Conservation (phyloP, 331 rosid genomes). For the Pyracantha coccinea region DNA sequence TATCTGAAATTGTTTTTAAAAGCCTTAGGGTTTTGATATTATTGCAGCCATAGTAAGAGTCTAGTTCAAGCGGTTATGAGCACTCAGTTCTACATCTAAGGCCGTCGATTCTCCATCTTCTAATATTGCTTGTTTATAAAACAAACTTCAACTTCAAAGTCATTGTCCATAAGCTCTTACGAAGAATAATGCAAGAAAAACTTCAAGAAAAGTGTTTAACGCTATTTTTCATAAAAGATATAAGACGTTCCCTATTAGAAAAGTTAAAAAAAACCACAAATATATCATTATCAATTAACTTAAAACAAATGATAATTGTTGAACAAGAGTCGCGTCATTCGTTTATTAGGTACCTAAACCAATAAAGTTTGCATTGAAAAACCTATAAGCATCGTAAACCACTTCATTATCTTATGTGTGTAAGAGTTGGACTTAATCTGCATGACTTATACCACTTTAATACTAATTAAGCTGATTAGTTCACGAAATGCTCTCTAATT, state of each 20-base stretch:
- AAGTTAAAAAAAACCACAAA: not conserved
- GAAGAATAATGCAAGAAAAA: not conserved
- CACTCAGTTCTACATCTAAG: not conserved
- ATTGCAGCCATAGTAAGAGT: not conserved
- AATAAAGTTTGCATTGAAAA: conserved; percentile 21
- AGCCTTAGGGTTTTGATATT: not conserved
- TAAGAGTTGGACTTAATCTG: not conserved
- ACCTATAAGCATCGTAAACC: not conserved
- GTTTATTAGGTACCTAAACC: conserved; percentile 20
- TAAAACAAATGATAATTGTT: not conserved
- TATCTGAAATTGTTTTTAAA: not conserved
- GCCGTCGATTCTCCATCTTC: not conserved
- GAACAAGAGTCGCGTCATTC: conserved; percentile 7
- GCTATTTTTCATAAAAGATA: not conserved
- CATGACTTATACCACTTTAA: not conserved
- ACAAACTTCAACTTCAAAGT: no score
- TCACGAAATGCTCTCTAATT: not conserved
- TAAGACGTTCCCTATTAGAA: not conserved
- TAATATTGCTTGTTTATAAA: no score
- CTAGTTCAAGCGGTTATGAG: no score
- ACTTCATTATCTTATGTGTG: not conserved
- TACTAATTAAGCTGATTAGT: not conserved
- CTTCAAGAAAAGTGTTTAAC: not conserved
- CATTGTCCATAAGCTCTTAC: no score
- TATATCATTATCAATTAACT: no score